Evolutionary conservation across 306 rosid genomes (phyloP).

Genomic region (Malus orientalis): DNA sequence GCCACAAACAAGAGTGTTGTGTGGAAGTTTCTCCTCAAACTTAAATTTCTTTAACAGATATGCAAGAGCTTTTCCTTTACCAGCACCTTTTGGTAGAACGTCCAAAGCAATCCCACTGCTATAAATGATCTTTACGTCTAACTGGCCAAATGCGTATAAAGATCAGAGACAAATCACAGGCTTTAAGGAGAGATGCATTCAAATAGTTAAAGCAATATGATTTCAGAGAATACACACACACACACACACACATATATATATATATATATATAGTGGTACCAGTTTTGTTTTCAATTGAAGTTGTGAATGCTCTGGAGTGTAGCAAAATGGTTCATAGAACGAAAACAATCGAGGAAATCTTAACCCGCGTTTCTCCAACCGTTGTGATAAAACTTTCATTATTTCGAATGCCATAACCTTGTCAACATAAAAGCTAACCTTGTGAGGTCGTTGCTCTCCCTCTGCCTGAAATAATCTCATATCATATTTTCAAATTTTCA

Average conservation of each 20-base stretch:
- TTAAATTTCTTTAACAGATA: conserved; percentile 73
- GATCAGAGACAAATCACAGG: not conserved
- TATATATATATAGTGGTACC: not conserved
- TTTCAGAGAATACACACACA: not conserved
- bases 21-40: conserved; percentile 55
- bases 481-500: not conserved
- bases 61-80: conserved; percentile 99
- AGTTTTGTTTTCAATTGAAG: not conserved
- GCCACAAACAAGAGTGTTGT: conserved; percentile 83
- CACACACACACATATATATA: too few species aligned
- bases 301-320: not conserved
- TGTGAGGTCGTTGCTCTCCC: conserved; percentile 72
- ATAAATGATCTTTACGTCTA: conserved; percentile 72
- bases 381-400: conserved; percentile 34
- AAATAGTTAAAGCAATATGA: not conserved
- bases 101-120: conserved; percentile 96
- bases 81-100: conserved; percentile 87
- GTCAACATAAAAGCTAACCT: conserved; percentile 75
- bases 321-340: not conserved
- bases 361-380: conserved; percentile 59
- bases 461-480: conserved; percentile 48
- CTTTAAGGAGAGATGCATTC: conserved; percentile 2
- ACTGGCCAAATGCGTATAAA: conserved; percentile 31
- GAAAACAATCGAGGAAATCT: conserved; percentile 15
- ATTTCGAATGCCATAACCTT: conserved; percentile 46